phyloP scores from a whole-genome alignment of 352 stramenopile genomes.

The Phytophthora melonis region DNA sequence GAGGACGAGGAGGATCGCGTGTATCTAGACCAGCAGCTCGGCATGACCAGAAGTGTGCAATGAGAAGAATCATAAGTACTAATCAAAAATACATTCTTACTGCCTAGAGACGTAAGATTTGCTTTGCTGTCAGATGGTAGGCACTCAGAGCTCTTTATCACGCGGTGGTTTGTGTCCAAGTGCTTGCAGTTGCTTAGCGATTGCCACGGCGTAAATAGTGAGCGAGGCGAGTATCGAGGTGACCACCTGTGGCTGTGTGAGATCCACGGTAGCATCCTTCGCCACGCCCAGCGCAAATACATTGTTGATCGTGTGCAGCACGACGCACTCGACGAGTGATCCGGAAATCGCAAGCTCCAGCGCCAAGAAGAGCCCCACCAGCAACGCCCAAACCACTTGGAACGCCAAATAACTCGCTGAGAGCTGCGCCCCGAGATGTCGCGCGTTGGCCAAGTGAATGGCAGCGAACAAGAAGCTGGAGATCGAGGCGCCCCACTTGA shows the following conservation, averaged over 20 bases:
- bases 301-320: constrained; percentile 73
- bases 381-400: constrained; percentile 51
- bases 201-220: constrained; percentile 27
- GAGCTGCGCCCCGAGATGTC: constrained; percentile 31
- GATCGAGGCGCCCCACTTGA: constrained; percentile 34
- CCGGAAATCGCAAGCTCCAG: constrained; percentile 43
- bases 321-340: constrained; percentile 63
- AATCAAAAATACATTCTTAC: background rate
- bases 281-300: constrained; percentile 48
- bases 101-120: too few relatives aligned
- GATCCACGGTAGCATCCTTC: constrained; percentile 20
- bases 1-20: constrained; percentile 75
- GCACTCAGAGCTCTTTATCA: constrained; percentile 17
- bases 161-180: constrained; percentile 8
- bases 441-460: constrained; percentile 56
- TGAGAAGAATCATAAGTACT: background rate
- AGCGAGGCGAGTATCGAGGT: constrained; percentile 16
- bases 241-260: constrained; percentile 13
- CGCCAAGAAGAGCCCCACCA: constrained; percentile 61
- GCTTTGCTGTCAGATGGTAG: background rate
- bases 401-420: constrained; percentile 46
- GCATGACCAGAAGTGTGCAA: constrained; percentile 32
- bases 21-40: constrained; percentile 50
- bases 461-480: constrained; percentile 57
- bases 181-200: constrained; percentile 30